Conservation (phyloP, 1,284 basidiomycete species). For the Lentinula novae-zelandiae region DNA sequence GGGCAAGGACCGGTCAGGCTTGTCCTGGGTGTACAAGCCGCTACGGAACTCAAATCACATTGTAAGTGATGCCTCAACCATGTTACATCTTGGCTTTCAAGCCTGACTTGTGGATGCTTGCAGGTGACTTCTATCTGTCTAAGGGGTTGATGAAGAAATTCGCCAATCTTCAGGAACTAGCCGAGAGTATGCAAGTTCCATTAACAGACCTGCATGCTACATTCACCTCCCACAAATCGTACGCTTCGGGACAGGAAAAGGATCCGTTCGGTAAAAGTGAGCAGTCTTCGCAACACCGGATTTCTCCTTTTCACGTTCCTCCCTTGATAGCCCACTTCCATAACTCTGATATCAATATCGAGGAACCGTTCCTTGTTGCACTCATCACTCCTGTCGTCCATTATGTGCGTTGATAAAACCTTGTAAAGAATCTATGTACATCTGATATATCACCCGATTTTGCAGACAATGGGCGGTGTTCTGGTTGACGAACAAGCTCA, state of each 20-base stretch:
- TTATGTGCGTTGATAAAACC: slow-evolving; percentile 35
- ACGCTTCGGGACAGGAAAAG: slow-evolving; percentile 17
- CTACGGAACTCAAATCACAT: slow-evolving; percentile 82
- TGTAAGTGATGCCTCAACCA: slow-evolving; percentile 15
- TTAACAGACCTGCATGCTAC: slow-evolving; percentile 65
- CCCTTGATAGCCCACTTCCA: slow-evolving; percentile 15
- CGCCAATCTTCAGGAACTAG: slow-evolving; percentile 67
- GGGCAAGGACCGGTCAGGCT: slow-evolving; percentile 78
- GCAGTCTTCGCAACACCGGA: neutral
- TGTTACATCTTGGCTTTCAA: neutral
- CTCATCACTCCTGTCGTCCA: slow-evolving; percentile 80
- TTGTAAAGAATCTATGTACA: neutral
- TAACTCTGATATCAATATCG: slow-evolving; percentile 13
- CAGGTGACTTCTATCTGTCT: slow-evolving; percentile 80
- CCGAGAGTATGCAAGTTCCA: slow-evolving; percentile 75
- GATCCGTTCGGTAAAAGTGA: slow-evolving; percentile 77
- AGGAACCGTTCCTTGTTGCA: slow-evolving; percentile 47
- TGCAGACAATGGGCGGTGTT: slow-evolving; percentile 78
- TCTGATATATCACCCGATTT: slow-evolving; percentile 1
- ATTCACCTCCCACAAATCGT: slow-evolving; percentile 44
- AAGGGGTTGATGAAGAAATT: slow-evolving; percentile 85
- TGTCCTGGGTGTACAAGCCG: slow-evolving; percentile 72
- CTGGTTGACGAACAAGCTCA: slow-evolving; percentile 74
- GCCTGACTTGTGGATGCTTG: neutral
- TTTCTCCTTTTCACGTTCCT: neutral